Conservation (phyloP, 768 basidiomycete species). For the Lactifluus piperatus region DNA sequence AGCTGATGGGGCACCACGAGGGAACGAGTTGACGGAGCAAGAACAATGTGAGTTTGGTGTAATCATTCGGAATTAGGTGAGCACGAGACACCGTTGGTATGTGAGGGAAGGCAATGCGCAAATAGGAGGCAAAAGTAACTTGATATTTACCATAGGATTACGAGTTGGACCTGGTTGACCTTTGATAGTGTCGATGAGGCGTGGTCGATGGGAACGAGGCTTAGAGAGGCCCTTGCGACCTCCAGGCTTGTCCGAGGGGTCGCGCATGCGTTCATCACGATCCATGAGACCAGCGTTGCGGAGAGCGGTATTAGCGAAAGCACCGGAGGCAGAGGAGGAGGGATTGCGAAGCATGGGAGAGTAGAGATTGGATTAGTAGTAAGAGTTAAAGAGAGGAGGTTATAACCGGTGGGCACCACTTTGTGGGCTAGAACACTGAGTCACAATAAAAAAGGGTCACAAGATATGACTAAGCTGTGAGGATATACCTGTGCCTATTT, state of each 20-base stretch:
- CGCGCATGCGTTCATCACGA: conserved; percentile 68
- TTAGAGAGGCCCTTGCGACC: conserved; percentile 64
- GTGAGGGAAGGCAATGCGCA: conserved; percentile 17
- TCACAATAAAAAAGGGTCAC: conserved; percentile 2
- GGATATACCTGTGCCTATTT: too few relatives aligned
- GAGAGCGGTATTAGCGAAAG: conserved; percentile 52
- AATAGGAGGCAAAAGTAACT: conserved; percentile 26
- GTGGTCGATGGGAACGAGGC: conserved; percentile 49
- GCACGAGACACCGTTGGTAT: conserved; percentile 19
- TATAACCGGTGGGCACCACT: too few relatives aligned
- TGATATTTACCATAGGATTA: conserved; percentile 61
- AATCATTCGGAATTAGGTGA: conserved; percentile 23
- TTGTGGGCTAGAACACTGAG: too few relatives aligned
- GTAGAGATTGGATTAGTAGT: not conserved
- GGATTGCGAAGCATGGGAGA: conserved; percentile 49
- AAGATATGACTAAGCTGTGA: conserved; percentile 1
- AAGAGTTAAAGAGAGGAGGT: not conserved
- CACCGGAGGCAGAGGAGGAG: conserved; percentile 48
- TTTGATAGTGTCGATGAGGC: conserved; percentile 51
- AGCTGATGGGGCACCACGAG: conserved; percentile 31
- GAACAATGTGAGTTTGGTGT: conserved; percentile 35
- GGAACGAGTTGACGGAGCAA: conserved; percentile 30
- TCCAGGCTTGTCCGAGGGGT: conserved; percentile 57
- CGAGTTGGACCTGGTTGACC: conserved; percentile 40
- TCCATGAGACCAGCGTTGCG: conserved; percentile 70